Evolutionary conservation across 257 asterid species (phyloP).

Genomic region (Mitragyna speciosa): DNA sequence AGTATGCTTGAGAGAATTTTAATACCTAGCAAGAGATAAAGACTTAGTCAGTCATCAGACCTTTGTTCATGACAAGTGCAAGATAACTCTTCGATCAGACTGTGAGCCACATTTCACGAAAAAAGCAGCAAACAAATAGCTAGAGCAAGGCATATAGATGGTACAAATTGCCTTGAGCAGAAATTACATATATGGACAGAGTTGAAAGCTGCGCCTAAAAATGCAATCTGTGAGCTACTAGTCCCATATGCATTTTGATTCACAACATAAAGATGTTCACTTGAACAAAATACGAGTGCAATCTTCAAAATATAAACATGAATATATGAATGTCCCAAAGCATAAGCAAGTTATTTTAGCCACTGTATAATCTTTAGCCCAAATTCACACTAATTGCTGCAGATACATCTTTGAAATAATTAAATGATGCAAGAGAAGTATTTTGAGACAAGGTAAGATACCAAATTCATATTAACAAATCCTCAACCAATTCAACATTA

Average conservation of each 20-base stretch:
- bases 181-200: not conserved
- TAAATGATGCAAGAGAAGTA: not conserved
- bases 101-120: not conserved
- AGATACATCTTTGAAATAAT: not conserved
- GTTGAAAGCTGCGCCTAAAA: not conserved
- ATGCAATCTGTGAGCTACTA: not conserved
- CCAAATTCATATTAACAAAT: not conserved
- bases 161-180: not conserved
- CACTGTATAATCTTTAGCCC: not conserved
- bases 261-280: not conserved
- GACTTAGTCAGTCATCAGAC: conserved; percentile 21
- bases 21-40: conserved; percentile 47
- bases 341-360: not conserved
- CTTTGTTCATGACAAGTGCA: conserved; percentile 10
- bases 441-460: not conserved
- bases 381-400: not conserved
- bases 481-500: not conserved
- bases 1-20: conserved; percentile 67
- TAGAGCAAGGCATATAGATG: not conserved
- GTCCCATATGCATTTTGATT: not conserved
- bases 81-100: not conserved
- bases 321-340: not conserved
- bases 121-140: not conserved
- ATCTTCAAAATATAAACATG: not conserved
- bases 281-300: not conserved